These are phyloP conservation scores for Paratinospora sagittata DNA, from an alignment of 164 flowering plant genomes.

Conservation along the genomic window DNA sequence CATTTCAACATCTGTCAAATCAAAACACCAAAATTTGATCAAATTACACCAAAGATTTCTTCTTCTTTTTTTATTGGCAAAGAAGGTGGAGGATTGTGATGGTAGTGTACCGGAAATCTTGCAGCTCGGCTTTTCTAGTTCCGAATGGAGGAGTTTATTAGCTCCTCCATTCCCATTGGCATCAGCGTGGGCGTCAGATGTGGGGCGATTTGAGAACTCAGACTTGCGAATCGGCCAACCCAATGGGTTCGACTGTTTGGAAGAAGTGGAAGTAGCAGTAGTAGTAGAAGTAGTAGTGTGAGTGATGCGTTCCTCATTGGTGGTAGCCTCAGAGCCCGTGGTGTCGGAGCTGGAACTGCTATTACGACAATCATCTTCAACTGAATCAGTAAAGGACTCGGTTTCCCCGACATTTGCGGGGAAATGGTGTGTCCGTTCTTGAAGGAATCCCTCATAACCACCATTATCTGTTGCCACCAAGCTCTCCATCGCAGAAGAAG, in stretches of 20 bases:
- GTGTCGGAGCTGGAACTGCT: slow-evolving; percentile 33
- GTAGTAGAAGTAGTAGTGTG: not conserved
- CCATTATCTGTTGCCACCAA: not conserved
- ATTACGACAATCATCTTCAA: not conserved
- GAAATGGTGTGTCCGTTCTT: not conserved
- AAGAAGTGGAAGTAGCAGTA: no score
- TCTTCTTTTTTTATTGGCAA: slow-evolving; percentile 43
- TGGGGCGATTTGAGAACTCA: slow-evolving; percentile 23
- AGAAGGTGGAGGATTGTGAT: not conserved
- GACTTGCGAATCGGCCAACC: slow-evolving; percentile 11
- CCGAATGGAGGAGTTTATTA: slow-evolving; percentile 25
- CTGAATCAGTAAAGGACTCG: slow-evolving; percentile 24
- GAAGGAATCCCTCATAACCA: not conserved
- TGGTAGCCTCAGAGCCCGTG: slow-evolving; percentile 36
- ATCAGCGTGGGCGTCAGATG: slow-evolving; percentile 16
- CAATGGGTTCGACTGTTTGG: no score
- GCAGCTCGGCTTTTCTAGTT: slow-evolving; percentile 38
- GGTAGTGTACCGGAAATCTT: slow-evolving; percentile 37
- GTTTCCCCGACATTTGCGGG: not conserved
- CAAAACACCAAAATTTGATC: not conserved
- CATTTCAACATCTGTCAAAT: slow-evolving; percentile 48
- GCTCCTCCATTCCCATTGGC: not conserved
- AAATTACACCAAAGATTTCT: slow-evolving; percentile 5
- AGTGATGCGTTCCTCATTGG: slow-evolving; percentile 40
- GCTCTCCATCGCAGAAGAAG: not conserved